Conservation (phyloP, 176 grass and related monocot genomes). For the sorghum (Sorghum bicolor) region Sorghum_bicolor_NCBIv3 NC_012875.2:25558001-25558500, state of each 20-base stretch:
- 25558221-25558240: slow-evolving; percentile 41
- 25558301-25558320: slow-evolving; percentile 75
- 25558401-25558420: slow-evolving; percentile 90
- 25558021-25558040: neutral
- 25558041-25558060: slow-evolving; percentile 1
- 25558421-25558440: slow-evolving; percentile 74
- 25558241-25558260: neutral
- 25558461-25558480: slow-evolving; percentile 45
- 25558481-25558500: neutral
- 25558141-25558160: slow-evolving; percentile 85
- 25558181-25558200: slow-evolving; percentile 90
- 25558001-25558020: neutral
- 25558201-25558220: slow-evolving; percentile 82
- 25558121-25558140: slow-evolving; percentile 96
- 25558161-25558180: slow-evolving; percentile 95
- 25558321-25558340: slow-evolving; percentile 98
- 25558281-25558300: slow-evolving; percentile 46
- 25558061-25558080: neutral
- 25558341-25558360: slow-evolving; percentile 96
- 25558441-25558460: slow-evolving; percentile 84
- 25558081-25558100: slow-evolving; percentile 13
- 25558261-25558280: slow-evolving; percentile 3
- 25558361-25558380: slow-evolving; percentile 97
- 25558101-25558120: slow-evolving; percentile 18
- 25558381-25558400: slow-evolving; percentile 88